Conservation (phyloP, 805 yeast species). For the Candida ulmi region DNA sequence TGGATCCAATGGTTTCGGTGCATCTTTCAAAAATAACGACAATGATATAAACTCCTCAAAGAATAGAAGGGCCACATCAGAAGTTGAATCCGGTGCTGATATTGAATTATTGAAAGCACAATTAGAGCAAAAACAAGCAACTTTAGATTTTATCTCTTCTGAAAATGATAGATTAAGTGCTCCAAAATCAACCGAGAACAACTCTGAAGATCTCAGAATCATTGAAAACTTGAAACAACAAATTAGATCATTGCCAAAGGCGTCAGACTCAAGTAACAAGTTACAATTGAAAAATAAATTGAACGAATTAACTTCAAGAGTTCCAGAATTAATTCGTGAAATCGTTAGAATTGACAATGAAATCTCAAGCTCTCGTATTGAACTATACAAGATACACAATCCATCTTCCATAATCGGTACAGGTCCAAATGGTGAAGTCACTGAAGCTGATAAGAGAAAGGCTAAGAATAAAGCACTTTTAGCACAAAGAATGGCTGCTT, state of each 20-base stretch:
- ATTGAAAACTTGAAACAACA: slow-evolving; percentile 61
- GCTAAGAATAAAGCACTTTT: slow-evolving; percentile 75
- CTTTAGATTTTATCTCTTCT: slow-evolving; percentile 66
- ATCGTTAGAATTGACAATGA: slow-evolving; percentile 62
- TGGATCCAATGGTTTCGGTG: slow-evolving; percentile 20
- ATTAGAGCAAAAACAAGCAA: slow-evolving; percentile 65
- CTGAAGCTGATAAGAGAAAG: slow-evolving; percentile 76
- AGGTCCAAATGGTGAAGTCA: slow-evolving; percentile 82
- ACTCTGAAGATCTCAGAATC: slow-evolving; percentile 40
- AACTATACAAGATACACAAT: slow-evolving; percentile 55
- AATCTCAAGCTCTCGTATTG: slow-evolving; percentile 61
- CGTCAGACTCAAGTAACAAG: slow-evolving; percentile 29
- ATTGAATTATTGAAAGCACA: slow-evolving; percentile 54
- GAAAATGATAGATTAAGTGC: slow-evolving; percentile 30
- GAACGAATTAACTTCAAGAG: slow-evolving; percentile 57
- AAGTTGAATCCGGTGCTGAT: slow-evolving; percentile 8
- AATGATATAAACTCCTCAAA: slow-evolving; percentile 56
- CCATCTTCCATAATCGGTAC: slow-evolving; percentile 75
- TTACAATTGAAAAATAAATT: slow-evolving; percentile 49
- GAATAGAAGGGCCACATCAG: slow-evolving; percentile 41
- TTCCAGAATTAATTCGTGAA: slow-evolving; percentile 63
- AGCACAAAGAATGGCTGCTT: slow-evolving; percentile 85
- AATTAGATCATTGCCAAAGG: slow-evolving; percentile 41
- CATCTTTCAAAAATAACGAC: slow-evolving; percentile 73
- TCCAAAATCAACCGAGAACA: slow-evolving; percentile 20